Percentiles rank a stretch among this genome's conserved stretches.
phyloP scores from a whole-genome alignment of 805 yeast genomes.

The Ogataea nonfermentans region DNA sequence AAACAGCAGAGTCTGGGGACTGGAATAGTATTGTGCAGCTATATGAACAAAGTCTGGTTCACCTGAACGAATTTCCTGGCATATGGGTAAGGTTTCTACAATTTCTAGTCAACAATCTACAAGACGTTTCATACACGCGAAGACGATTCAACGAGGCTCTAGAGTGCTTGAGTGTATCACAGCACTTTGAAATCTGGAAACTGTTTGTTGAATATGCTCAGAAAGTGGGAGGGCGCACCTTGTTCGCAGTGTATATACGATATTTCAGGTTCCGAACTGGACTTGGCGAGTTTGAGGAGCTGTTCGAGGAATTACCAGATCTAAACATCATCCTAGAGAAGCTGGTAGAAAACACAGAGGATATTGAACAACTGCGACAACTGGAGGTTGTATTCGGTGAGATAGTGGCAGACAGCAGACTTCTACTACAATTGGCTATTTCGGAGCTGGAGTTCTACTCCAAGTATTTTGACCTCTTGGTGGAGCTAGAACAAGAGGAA shows the following conservation, averaged over 20 bases:
- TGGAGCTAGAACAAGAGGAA: conserved; percentile 14
- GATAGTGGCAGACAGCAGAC: conserved; percentile 35
- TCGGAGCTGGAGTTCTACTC: conserved; percentile 49
- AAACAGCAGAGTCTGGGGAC: neutral
- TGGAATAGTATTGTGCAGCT: conserved; percentile 22
- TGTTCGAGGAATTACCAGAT: conserved; percentile 11
- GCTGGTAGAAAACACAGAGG: conserved; percentile 26
- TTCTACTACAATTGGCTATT: conserved; percentile 36
- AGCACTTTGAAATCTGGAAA: conserved; percentile 57
- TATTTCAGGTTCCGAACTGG: conserved; percentile 27
- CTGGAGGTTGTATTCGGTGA: conserved; percentile 29
- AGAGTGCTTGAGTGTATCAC: conserved; percentile 45
- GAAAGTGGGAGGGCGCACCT: conserved; percentile 41
- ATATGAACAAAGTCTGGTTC: conserved; percentile 46
- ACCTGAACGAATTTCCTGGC: conserved; percentile 44
- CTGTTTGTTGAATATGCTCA: conserved; percentile 50
- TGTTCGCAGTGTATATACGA: conserved; percentile 34
- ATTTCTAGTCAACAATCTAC: conserved; percentile 35
- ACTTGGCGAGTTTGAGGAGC: conserved; percentile 8
- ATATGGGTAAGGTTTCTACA: conserved; percentile 52
- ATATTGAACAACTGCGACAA: conserved; percentile 11
- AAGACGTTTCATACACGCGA: conserved; percentile 40
- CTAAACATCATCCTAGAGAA: conserved; percentile 35
- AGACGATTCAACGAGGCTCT: conserved; percentile 50
- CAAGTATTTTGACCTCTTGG: conserved; percentile 43